A percentile compares a stretch with the other conserved stretches of the same genome.
Conservation (phyloP, 148 eudicot species). For the Selenicereus undatus region DNA sequence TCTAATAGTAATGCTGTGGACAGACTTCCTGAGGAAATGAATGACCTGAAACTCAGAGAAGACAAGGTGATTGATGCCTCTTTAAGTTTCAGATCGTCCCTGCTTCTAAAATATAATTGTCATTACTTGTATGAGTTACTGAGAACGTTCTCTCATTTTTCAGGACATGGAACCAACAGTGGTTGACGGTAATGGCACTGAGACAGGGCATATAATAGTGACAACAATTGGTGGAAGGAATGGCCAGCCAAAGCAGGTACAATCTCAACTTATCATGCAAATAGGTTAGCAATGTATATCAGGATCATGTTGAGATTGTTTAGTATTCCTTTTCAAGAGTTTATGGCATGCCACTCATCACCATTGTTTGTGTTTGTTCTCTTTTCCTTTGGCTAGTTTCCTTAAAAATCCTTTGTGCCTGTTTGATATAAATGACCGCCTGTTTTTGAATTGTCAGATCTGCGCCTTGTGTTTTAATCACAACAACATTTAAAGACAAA, state of each 20-base stretch:
- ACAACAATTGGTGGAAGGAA: slow-evolving; percentile 73
- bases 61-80: slow-evolving; percentile 43
- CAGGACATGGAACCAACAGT: slow-evolving; percentile 74
- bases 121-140: background rate
- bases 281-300: background rate
- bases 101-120: background rate
- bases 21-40: slow-evolving; percentile 74
- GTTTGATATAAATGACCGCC: background rate
- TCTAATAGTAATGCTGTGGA: slow-evolving; percentile 45
- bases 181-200: slow-evolving; percentile 79
- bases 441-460: background rate
- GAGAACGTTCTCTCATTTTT: slow-evolving; percentile 10
- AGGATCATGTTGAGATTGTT: background rate
- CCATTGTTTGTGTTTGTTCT: background rate
- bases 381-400: background rate
- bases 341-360: background rate
- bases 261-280: slow-evolving; percentile 1
- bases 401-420: background rate
- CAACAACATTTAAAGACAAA: background rate
- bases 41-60: slow-evolving; percentile 77
- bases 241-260: slow-evolving; percentile 87
- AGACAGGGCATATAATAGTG: slow-evolving; percentile 78
- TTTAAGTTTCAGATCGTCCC: background rate
- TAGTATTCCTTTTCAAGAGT: background rate
- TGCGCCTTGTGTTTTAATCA: background rate